Evolutionary conservation across 257 asterid species (phyloP), one percentile per base, ranked within the genome.

Genomic region (Paulownia fortunei): DNA sequence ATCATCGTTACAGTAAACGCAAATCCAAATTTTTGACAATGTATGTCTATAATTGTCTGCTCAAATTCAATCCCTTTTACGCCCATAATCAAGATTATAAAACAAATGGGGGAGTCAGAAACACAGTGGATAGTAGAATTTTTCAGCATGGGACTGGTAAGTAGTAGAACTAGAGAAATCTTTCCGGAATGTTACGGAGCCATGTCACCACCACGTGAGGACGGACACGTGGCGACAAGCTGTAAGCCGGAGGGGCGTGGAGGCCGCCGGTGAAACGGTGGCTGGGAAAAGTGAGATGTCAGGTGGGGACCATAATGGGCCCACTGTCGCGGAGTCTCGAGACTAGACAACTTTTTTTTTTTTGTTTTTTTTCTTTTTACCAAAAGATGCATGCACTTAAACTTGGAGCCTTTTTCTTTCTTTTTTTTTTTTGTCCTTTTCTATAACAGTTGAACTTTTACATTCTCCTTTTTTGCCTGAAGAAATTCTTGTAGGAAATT

Each of bases 241-340:
- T 32, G 74, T 26, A 7, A 41, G 69, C 15, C 72, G 47, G 66
- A 65, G 23, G 68, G 76, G 76, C 80, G 79, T 23, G 76, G 83
- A 47, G 61, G 65, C 9, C 79, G 81, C 85, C 85, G 82, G 82
- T 63, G 27, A 18, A 67, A 39, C 69, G 73, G 88, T 71, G 59
- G 67, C 69, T 79, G 76, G 79, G 73, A 13, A 84, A 82, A 64
- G 72, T 18, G 52, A 16, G 66, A 32, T 69, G 69, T 74, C 80
- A 44, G 77, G 47, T 75, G 72, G 71, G 83, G 72, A 44, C 87
- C 81, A 65, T 67, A 11, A 4, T 12, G 66, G 83, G 82, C 32
- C 86, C 80, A 42, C 80, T 68, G 39, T 69, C 23, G 54, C 74
- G 13, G 15, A 77, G 73, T 79, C 88, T 73, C 82, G 67, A 71